Evolutionary conservation across 2,329 filamentous ascomycete genomes (phyloP), one percentile per base, ranked within the genome.

Genomic region (Phyllosticta paracitricarpa): DNA sequence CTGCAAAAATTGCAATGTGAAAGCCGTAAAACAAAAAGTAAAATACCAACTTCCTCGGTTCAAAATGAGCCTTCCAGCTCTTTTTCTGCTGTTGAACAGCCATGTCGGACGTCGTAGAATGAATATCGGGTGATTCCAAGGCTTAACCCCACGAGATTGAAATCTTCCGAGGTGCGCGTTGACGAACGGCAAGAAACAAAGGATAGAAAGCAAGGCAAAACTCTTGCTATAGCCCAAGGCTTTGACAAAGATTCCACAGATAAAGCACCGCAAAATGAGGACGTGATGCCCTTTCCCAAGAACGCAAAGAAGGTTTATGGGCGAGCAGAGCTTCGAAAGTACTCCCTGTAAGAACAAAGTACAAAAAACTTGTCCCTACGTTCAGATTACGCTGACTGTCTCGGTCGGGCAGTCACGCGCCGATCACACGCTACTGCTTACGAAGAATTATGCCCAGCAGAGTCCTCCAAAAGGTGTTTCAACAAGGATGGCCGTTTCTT

Each of bases 1-100:
- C 83, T 52, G 82, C 87, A 72, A 96, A 96, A n/a, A 95, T 73
- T 25, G 80, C 86, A 74, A 85, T 85, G 71, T 96, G 91, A 52
- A 89, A 77, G 3, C 81, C 82, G 86, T 91, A 93, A 72, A 95
- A 96, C 57, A 94, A 73, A 65, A 89, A 68, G 73, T 95, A 88
- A 75, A 95, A 96, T 56, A 88, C 63, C 61, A 96, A 72, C 74
- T 95, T 96, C 59, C 81, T 79, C 17, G 82, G 75, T 59, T 84
- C 85, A 63, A 92, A 82, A 76, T 68, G 69, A 26, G 63, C 26
- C 85, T 51, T 61, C 64, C 57, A 63, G 40, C 40, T 48, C 40
- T 48, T 48, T 17, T 48, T 48, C n/a, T 48, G 40, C 40, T 2
- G 40, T n/a, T 48, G 40, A n/a, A 48, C 40, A 14, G 7, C 40